Base-by-base conservation (phyloP, 768 basidiomycete species). In the Boletus rubroflammeus region DNA sequence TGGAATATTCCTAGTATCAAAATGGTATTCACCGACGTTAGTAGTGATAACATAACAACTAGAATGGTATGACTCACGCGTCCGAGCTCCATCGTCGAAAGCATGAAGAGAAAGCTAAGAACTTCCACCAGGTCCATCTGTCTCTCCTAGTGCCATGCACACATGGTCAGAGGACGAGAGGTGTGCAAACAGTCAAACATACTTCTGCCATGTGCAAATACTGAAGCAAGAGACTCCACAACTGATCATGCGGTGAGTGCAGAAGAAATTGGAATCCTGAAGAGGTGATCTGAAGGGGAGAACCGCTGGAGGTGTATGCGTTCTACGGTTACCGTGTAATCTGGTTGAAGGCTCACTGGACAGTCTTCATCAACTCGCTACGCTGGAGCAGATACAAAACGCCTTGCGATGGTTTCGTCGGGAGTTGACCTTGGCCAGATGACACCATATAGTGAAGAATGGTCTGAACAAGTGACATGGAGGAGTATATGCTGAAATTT, bases 361-460 rank as follows among this genome's bases (percentile, higher is more conserved):
- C 72, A 40, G 71, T 81, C 10, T 80, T 76, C 97, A 98, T 98
- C 53, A 99, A 76, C 17, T 88, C 89, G 67, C 92, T 93, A 38
- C 85, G 77, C 62, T 90, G 79, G 2, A 99, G 77, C 7, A 98
- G 78, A 64, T 83, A 88, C 9, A 96, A 75, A 14, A 98, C 94
- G 19, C 86, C 89, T 57, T 84, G 82, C 0, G 90, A 90, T 6
- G 94, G 93, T 66, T 81, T 83, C 8, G 84, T 74, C 25, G 88
- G 82, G 35, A 80, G 75, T 66, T 89, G 83, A n/a, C 84, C 90
- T 28, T 82, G 84, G 13, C 85, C 90, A 31, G 90, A 96, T 9
- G 92, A 94, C 4, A 99, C 97, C 94, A 99, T 97, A 67, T 91
- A 98, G 71, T 98, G 93, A 41, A 98, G 78, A 63, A 98, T 96